A percentile compares a stretch with the other conserved stretches of the same genome.
These are phyloP conservation scores for Lathyrus oleraceus DNA, from an alignment of 306 rosid species.

Conservation along the genomic window DNA sequence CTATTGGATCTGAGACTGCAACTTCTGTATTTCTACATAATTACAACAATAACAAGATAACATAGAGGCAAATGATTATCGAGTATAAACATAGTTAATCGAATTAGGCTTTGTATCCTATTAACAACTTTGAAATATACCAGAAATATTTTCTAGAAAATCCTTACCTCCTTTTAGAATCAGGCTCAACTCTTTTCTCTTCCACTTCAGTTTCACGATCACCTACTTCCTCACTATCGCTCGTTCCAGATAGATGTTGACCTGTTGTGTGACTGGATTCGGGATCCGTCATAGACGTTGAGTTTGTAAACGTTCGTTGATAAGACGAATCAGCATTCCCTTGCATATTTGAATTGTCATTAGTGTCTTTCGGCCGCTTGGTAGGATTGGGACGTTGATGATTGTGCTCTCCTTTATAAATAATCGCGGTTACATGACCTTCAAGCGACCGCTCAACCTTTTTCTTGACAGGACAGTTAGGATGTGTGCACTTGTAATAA, in stretches of 20 bases:
- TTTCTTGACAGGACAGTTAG: conserved; percentile 77
- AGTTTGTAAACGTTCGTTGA: conserved; percentile 33
- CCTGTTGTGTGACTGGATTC: conserved; percentile 62
- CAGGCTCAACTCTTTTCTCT: conserved; percentile 62
- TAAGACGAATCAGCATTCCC: conserved; percentile 43
- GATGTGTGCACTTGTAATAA: conserved; percentile 75
- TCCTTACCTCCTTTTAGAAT: conserved; percentile 63
- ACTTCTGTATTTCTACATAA: conserved; percentile 60
- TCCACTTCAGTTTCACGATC: conserved; percentile 53
- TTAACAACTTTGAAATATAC: neutral
- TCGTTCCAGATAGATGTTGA: conserved; percentile 55
- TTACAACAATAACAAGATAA: conserved; percentile 18
- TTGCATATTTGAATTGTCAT: conserved; percentile 42
- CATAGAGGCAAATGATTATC: conserved; percentile 7
- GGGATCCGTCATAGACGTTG: conserved; percentile 46
- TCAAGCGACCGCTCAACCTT: conserved; percentile 81
- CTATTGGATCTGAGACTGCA: conserved; percentile 47
- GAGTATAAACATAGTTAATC: neutral
- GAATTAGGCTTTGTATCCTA: neutral
- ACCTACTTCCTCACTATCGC: conserved; percentile 73
- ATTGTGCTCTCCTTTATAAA: conserved; percentile 79
- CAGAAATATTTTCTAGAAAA: neutral
- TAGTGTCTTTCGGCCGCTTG: conserved; percentile 57
- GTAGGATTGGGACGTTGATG: conserved; percentile 59
- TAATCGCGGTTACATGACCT: conserved; percentile 74